Percentiles rank a stretch among this genome's conserved stretches.
phyloP scores from a whole-genome alignment of 768 basidiomycete genomes.

The Lactarius tabidus region DNA sequence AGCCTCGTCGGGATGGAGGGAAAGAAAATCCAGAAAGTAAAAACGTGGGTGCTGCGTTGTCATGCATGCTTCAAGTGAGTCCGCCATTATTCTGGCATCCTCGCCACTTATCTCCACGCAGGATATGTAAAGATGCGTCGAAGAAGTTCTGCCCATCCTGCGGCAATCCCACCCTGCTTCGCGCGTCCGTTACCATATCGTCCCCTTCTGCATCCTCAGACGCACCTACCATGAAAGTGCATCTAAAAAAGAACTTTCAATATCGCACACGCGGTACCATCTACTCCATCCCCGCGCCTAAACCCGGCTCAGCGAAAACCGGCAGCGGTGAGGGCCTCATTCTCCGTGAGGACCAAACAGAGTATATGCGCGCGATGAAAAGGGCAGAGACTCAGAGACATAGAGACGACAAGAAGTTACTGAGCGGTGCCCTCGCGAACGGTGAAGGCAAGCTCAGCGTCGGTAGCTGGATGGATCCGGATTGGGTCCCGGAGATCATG shows the following conservation, averaged over 20 bases:
- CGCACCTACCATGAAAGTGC: slow-evolving; percentile 73
- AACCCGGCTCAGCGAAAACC: slow-evolving; percentile 80
- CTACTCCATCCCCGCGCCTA: slow-evolving; percentile 89
- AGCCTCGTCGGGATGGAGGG: slow-evolving; percentile 88
- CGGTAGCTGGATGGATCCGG: slow-evolving; percentile 92
- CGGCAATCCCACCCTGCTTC: slow-evolving; percentile 85
- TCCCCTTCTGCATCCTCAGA: slow-evolving; percentile 56
- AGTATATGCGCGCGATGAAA: slow-evolving; percentile 81
- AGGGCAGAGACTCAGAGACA: slow-evolving; percentile 65
- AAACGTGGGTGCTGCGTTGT: slow-evolving; percentile 94
- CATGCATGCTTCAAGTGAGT: slow-evolving; percentile 99
- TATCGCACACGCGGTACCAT: slow-evolving; percentile 88
- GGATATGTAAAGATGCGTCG: slow-evolving; percentile 91
- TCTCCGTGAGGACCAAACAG: slow-evolving; percentile 87
- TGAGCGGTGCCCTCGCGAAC: slow-evolving; percentile 52
- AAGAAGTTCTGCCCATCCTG: slow-evolving; percentile 98
- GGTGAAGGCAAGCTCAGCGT: slow-evolving; percentile 49
- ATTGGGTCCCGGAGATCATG: slow-evolving; percentile 85
- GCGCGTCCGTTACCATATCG: slow-evolving; percentile 85
- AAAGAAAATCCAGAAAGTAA: slow-evolving; percentile 83
- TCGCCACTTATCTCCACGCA: slow-evolving; percentile 33
- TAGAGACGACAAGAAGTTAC: slow-evolving; percentile 74
- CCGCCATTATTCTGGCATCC: not conserved
- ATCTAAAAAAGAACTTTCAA: slow-evolving; percentile 95
- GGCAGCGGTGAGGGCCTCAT: slow-evolving; percentile 81